Evolutionary conservation across 192 early-diverging fungal species (phyloP).

Genomic region (Radiomyces spectabilis): DNA sequence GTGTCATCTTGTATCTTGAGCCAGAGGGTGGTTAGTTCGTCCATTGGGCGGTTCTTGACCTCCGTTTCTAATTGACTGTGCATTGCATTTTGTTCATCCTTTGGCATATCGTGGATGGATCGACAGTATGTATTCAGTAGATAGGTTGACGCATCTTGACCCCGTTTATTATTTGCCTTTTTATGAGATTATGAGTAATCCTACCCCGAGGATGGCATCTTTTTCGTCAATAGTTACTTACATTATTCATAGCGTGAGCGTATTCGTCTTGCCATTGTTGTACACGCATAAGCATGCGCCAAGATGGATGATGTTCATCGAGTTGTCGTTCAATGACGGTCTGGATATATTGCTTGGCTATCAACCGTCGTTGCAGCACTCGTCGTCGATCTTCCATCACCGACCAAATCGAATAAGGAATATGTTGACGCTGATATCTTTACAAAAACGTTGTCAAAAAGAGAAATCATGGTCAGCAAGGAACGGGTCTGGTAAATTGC

Average conservation of each 20-base stretch:
- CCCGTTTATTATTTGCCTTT: constrained; percentile 16
- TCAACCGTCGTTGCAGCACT: constrained; percentile 6
- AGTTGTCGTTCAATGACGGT: constrained; percentile 17
- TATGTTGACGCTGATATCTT: constrained; percentile 7
- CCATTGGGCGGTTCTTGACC: neutral
- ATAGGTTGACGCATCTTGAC: neutral
- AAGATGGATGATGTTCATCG: constrained; percentile 16
- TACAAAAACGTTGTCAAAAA: no score
- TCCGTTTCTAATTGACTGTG: neutral
- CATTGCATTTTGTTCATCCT: constrained; percentile 2
- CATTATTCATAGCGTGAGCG: constrained; percentile 14
- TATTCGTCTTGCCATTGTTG: constrained; percentile 27
- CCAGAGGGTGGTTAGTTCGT: constrained; percentile 19
- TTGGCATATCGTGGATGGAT: constrained; percentile 14
- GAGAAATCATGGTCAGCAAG: neutral
- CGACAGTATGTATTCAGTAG: constrained; percentile 5
- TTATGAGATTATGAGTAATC: no score
- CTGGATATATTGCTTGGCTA: constrained; percentile 17
- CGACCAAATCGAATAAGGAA: constrained; percentile 12
- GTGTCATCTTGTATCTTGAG: constrained; percentile 23
- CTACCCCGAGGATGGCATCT: neutral
- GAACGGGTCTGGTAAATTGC: no score
- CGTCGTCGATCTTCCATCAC: constrained; percentile 25
- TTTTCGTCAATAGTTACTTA: neutral
- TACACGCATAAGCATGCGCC: constrained; percentile 11